Evolutionary conservation across 1,139 yeast genomes (phyloP).

Genomic region (Zygosaccharomyces sapae): DNA sequence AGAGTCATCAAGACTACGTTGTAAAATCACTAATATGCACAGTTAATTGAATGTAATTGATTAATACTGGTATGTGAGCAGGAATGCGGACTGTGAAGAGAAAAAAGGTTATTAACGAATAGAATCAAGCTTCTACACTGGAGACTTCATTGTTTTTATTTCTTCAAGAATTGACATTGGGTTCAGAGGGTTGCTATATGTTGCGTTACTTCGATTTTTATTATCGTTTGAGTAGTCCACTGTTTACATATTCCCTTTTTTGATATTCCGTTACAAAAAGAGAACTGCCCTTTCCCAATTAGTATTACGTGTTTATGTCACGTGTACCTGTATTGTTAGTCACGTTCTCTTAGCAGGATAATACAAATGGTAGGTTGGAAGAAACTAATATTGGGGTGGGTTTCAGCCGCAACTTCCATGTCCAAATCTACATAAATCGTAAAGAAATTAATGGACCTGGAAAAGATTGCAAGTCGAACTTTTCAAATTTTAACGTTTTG

Average conservation of each 20-base stretch:
- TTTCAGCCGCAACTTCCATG: too few species aligned
- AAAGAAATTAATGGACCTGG: too few species aligned
- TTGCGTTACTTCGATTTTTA: background rate
- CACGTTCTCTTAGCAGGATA: background rate
- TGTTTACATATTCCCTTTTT: slow-evolving; percentile 2
- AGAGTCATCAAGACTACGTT: slow-evolving; percentile 2
- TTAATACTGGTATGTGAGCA: background rate
- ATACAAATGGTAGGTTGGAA: too few species aligned
- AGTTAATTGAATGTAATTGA: background rate
- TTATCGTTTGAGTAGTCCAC: background rate
- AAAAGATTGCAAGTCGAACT: too few species aligned
- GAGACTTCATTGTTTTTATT: background rate
- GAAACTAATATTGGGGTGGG: too few species aligned
- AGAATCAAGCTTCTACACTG: background rate
- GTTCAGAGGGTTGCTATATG: background rate
- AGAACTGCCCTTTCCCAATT: background rate
- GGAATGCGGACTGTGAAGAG: background rate
- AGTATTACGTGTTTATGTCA: background rate
- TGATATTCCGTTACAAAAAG: background rate
- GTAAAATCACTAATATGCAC: background rate
- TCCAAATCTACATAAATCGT: too few species aligned
- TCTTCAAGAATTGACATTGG: background rate
- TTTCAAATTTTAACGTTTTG: too few species aligned
- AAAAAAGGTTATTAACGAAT: background rate
- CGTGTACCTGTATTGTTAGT: background rate